Percentiles rank a stretch among this genome's conserved stretches.
Conservation (phyloP, 2,329 filamentous ascomycete species). For the Coniochaeta prunicola region DNA sequence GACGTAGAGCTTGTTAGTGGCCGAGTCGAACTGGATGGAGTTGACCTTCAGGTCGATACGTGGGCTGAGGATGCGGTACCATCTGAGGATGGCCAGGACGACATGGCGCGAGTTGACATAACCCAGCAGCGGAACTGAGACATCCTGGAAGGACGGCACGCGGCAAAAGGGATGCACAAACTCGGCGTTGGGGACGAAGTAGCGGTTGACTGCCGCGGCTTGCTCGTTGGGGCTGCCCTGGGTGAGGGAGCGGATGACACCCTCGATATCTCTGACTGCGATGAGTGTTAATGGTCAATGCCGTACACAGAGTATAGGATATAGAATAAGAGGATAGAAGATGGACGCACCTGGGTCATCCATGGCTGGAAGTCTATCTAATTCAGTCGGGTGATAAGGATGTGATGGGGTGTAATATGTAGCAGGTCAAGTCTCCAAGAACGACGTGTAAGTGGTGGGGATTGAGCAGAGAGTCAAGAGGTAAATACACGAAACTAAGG, state of each 20-base stretch:
- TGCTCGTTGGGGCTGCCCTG: constrained; percentile 62
- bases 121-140: constrained; percentile 31
- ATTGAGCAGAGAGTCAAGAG: not conserved
- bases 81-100: constrained; percentile 65
- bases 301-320: too few species aligned
- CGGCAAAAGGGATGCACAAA: constrained; percentile 76
- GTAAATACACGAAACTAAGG: too few species aligned
- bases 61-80: constrained; percentile 76
- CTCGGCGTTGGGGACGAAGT: constrained; percentile 64
- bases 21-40: constrained; percentile 50
- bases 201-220: constrained; percentile 55
- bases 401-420: not conserved
- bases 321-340: constrained; percentile 7
- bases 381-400: too few species aligned
- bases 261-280: constrained; percentile 50
- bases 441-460: constrained; percentile 1
- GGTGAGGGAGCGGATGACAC: constrained; percentile 61
- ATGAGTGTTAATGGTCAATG: not conserved
- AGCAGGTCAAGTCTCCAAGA: not conserved
- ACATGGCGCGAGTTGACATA: constrained; percentile 56
- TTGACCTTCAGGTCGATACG: constrained; percentile 62
- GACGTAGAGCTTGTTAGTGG: constrained; percentile 62
- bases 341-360: constrained; percentile 33
- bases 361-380: too few species aligned
- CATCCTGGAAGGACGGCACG: constrained; percentile 46